Evolutionary conservation across 2,329 filamentous ascomycete species (phyloP).

Genomic region (Colletotrichum sp.): DNA sequence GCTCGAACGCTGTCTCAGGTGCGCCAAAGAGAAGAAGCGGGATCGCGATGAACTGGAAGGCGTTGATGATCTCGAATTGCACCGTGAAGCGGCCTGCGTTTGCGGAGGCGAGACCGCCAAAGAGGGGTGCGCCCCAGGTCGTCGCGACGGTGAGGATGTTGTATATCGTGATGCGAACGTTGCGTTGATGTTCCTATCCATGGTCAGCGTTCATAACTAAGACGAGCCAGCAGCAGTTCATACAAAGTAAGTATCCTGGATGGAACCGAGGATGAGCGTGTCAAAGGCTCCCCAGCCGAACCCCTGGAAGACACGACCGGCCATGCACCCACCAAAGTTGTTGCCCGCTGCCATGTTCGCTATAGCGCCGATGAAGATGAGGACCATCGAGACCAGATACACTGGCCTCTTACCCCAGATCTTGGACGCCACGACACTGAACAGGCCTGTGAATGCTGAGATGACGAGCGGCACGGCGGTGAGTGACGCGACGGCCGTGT

Average conservation of each 20-base stretch:
- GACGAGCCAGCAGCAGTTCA: constrained; percentile 25
- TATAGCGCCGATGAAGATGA: constrained; percentile 53
- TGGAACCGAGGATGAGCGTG: constrained; percentile 53
- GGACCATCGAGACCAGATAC: constrained; percentile 50
- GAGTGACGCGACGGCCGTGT: constrained; percentile 51
- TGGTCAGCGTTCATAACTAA: constrained; percentile 23
- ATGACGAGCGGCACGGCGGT: constrained; percentile 59
- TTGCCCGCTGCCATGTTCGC: constrained; percentile 52
- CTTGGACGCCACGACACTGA: constrained; percentile 46
- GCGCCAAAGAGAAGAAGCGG: constrained; percentile 51
- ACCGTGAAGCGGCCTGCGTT: constrained; percentile 44
- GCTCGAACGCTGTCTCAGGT: constrained; percentile 59
- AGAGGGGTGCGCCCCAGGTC: constrained; percentile 59
- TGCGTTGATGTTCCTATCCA: constrained; percentile 57
- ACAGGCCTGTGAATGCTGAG: constrained; percentile 50
- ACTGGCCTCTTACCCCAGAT: constrained; percentile 59
- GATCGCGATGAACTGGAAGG: constrained; percentile 51
- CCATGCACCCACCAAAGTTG: constrained; percentile 53
- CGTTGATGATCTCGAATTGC: constrained; percentile 57
- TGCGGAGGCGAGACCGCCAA: constrained; percentile 55
- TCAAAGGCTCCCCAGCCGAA: constrained; percentile 66
- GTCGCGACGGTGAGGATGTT: constrained; percentile 48
- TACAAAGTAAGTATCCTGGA: constrained; percentile 64
- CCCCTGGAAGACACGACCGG: constrained; percentile 58
- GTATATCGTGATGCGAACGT: constrained; percentile 48